phyloP scores from a whole-genome alignment of 1,284 basidiomycete genomes.

The Irpex rosettiformis region DNA sequence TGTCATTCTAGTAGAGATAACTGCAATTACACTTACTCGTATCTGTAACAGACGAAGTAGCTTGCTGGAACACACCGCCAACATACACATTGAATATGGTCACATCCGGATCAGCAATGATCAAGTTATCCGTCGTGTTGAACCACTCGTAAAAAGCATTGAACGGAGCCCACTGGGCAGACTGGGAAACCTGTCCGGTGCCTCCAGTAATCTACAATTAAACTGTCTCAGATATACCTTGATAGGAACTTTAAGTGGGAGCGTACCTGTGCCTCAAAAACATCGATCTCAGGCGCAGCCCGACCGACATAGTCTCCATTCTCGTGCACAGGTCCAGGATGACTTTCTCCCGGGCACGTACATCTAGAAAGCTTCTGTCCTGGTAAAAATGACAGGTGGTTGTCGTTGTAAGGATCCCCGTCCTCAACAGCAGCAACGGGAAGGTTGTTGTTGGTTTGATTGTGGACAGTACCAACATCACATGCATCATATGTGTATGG shows the following conservation, averaged over 20 bases:
- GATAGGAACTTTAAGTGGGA: constrained; percentile 23
- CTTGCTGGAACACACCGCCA: constrained; percentile 54
- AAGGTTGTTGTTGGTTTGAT: constrained; percentile 39
- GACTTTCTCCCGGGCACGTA: constrained; percentile 49
- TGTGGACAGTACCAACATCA: constrained; percentile 55
- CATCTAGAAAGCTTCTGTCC: constrained; percentile 48
- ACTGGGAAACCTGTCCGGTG: constrained; percentile 41
- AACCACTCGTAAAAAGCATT: constrained; percentile 39
- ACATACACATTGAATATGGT: constrained; percentile 49
- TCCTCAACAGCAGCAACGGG: constrained; percentile 37
- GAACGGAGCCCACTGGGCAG: constrained; percentile 49
- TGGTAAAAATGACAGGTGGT: constrained; percentile 43
- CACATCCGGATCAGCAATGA: constrained; percentile 39
- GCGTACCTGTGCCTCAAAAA: constrained; percentile 42
- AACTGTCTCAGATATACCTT: not conserved
- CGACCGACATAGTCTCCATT: constrained; percentile 54
- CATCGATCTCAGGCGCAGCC: constrained; percentile 48
- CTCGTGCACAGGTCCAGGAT: constrained; percentile 51
- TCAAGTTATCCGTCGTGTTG: constrained; percentile 40
- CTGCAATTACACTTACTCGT: constrained; percentile 19
- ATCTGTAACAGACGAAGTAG: constrained; percentile 31
- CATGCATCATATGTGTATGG: constrained; percentile 56
- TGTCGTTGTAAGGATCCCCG: constrained; percentile 37
- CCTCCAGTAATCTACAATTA: constrained; percentile 24
- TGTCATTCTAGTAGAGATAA: not conserved